Percentiles rank a stretch among this genome's conserved stretches.
These are phyloP conservation scores for Dicorynia guianensis DNA, from an alignment of 306 rosid genomes.

Conservation along the genomic window DNA sequence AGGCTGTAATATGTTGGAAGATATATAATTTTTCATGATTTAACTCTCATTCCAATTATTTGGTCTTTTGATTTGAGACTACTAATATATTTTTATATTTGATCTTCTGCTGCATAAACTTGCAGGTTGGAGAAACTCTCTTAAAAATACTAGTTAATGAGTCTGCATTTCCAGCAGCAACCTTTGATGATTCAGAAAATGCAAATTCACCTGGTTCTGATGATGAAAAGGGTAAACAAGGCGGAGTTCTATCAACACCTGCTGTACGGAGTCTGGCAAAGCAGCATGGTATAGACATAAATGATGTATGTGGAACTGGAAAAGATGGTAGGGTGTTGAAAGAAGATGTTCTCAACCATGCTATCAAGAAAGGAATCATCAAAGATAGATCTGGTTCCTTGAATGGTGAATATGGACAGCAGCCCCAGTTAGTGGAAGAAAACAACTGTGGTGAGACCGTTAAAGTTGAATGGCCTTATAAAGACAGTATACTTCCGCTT, in stretches of 20 bases:
- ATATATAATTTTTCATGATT: neutral
- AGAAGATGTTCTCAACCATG: constrained; percentile 75
- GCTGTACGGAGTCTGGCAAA: constrained; percentile 81
- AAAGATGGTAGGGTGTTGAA: constrained; percentile 79
- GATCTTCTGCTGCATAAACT: constrained; percentile 38
- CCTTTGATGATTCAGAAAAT: constrained; percentile 46
- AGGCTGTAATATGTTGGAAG: constrained; percentile 19
- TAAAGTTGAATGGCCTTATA: constrained; percentile 47
- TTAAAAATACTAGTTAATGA: constrained; percentile 62
- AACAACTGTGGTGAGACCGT: constrained; percentile 33
- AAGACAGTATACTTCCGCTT: constrained; percentile 66
- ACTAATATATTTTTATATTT: constrained; percentile 29
- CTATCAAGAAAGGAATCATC: constrained; percentile 63
- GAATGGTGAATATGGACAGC: constrained; percentile 45
- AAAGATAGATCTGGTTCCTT: constrained; percentile 48
- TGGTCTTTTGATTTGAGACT: constrained; percentile 4
- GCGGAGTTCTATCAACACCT: constrained; percentile 80
- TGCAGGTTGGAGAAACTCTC: constrained; percentile 95
- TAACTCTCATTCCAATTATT: constrained; percentile 15
- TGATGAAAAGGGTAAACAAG: constrained; percentile 40
- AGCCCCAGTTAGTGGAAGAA: constrained; percentile 47
- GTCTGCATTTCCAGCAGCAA: constrained; percentile 41
- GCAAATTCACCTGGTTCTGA: constrained; percentile 49
- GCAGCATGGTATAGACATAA: constrained; percentile 74
- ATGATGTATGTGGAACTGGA: constrained; percentile 78